A percentile compares a stretch with the other conserved stretches of the same genome.
These are phyloP conservation scores for Vairimorpha ceranae DNA, from an alignment of 371 early-diverging fungal genomes.

Conservation along the genomic window DNA sequence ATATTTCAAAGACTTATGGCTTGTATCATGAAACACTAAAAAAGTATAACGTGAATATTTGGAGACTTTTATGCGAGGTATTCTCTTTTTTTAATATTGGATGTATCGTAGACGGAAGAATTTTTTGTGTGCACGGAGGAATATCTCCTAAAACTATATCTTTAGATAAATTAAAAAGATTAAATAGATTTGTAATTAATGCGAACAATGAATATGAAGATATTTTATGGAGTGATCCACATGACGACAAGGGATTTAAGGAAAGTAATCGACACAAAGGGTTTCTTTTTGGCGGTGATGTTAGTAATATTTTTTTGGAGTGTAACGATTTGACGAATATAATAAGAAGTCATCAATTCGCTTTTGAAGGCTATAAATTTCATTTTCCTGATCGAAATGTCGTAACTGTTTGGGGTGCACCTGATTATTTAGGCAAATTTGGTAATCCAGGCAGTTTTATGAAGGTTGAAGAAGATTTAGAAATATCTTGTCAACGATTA, in stretches of 20 bases:
- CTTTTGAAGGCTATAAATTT: slow-evolving; percentile 62
- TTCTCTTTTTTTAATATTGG: slow-evolving; percentile 57
- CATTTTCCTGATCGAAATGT: slow-evolving; percentile 53
- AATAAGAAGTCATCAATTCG: slow-evolving; percentile 62
- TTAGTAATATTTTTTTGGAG: slow-evolving; percentile 58
- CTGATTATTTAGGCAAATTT: slow-evolving; percentile 62
- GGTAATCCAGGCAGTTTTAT: slow-evolving; percentile 61
- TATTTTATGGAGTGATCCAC: slow-evolving; percentile 63
- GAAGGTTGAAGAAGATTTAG: slow-evolving; percentile 43
- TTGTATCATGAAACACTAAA: slow-evolving; percentile 60
- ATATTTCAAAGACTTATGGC: slow-evolving; percentile 61
- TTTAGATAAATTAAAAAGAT: slow-evolving; percentile 52
- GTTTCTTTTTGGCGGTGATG: slow-evolving; percentile 59
- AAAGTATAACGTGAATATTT: slow-evolving; percentile 52
- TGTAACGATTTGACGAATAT: slow-evolving; percentile 56
- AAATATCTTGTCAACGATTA: slow-evolving; percentile 47
- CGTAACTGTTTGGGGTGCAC: slow-evolving; percentile 64
- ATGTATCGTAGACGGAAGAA: slow-evolving; percentile 57
- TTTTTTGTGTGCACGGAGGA: slow-evolving; percentile 63
- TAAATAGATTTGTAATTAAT: slow-evolving; percentile 51
- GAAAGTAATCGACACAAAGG: slow-evolving; percentile 60
- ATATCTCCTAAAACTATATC: slow-evolving; percentile 59
- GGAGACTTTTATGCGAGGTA: slow-evolving; percentile 56
- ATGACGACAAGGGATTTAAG: slow-evolving; percentile 33
- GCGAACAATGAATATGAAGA: slow-evolving; percentile 48